A percentile compares a stretch with the other conserved stretches of the same genome.
These are phyloP conservation scores for Mycogone perniciosa DNA, from an alignment of 2,329 filamentous ascomycete species.

Conservation along the genomic window DNA sequence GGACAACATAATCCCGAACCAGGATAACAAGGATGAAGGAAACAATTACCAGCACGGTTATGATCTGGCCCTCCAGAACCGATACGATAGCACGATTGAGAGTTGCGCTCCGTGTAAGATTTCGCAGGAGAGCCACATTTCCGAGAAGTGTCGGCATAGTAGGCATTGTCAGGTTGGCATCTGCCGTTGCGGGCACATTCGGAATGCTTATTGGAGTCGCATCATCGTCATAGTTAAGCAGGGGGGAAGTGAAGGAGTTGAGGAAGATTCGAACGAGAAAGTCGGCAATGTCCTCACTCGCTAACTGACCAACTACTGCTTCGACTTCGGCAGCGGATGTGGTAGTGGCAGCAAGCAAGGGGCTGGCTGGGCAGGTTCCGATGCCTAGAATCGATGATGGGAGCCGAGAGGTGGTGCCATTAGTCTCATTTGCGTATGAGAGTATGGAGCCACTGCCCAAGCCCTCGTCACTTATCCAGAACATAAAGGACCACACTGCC, in stretches of 20 bases:
- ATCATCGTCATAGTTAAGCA: constrained; percentile 11
- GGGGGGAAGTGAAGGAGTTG: constrained; percentile 23
- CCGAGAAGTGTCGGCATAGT: constrained; percentile 43
- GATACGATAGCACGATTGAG: constrained; percentile 77
- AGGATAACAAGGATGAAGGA: constrained; percentile 96
- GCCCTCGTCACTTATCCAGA: constrained; percentile 86
- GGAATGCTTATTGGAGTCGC: neutral
- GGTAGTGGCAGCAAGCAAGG: constrained; percentile 27
- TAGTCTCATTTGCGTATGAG: constrained; percentile 16
- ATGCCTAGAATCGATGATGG: constrained; percentile 21
- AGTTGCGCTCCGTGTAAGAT: constrained; percentile 60
- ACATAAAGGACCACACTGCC: constrained; percentile 85
- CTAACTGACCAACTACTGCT: constrained; percentile 24
- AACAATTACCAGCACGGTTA: constrained; percentile 84
- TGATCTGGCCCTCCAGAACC: constrained; percentile 85
- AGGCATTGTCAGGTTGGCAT: constrained; percentile 3
- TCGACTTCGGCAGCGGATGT: constrained; percentile 27
- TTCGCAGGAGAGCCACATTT: constrained; percentile 50
- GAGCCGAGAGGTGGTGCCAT: constrained; percentile 19
- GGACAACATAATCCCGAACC: constrained; percentile 95
- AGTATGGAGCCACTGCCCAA: constrained; percentile 34
- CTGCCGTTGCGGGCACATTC: neutral
- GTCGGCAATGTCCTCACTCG: constrained; percentile 27
- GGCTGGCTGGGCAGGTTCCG: constrained; percentile 30
- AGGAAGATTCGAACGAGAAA: constrained; percentile 27